Percentiles rank a stretch among this genome's conserved stretches.
Conservation (phyloP, 129 eudicot genomes). For the Artemisia argyi region DNA sequence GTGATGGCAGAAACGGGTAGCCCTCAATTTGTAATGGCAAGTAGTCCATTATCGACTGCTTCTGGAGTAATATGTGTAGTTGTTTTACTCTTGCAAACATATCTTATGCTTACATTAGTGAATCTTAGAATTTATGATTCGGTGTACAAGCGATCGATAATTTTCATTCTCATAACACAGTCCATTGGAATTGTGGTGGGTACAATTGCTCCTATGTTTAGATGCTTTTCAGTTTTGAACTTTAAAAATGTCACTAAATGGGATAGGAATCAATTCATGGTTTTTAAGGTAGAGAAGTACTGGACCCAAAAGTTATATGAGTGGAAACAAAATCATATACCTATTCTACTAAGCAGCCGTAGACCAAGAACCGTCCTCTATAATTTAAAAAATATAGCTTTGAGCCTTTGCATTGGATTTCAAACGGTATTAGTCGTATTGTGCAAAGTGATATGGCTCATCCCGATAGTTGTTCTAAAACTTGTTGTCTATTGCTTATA, state of each 20-base stretch:
- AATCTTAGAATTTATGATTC: no score
- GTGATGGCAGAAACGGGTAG: conserved; percentile 12
- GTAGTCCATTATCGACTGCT: conserved; percentile 15
- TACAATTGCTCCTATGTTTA: conserved; percentile 4
- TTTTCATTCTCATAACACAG: background rate
- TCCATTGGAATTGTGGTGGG: background rate
- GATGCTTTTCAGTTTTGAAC: conserved; percentile 5
- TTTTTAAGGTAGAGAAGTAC: conserved; percentile 11
- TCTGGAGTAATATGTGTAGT: conserved; percentile 15
- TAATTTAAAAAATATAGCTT: background rate
- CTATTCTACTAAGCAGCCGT: background rate
- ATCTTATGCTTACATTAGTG: no score
- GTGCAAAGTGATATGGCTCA: conserved; percentile 13
- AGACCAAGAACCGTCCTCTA: background rate
- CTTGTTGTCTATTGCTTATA: background rate
- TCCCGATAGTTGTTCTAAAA: background rate
- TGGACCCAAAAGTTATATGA: conserved; percentile 24
- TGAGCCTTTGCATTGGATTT: conserved; percentile 13
- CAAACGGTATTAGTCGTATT: conserved; percentile 12
- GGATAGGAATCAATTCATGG: background rate
- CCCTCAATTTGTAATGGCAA: conserved; percentile 25
- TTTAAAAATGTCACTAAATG: background rate
- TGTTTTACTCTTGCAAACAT: background rate
- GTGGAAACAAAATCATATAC: conserved; percentile 19
- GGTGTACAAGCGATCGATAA: conserved; percentile 6